Evolutionary conservation across 1,139 yeast genomes (phyloP).

Genomic region (Scheffersomyces segobiensis): DNA sequence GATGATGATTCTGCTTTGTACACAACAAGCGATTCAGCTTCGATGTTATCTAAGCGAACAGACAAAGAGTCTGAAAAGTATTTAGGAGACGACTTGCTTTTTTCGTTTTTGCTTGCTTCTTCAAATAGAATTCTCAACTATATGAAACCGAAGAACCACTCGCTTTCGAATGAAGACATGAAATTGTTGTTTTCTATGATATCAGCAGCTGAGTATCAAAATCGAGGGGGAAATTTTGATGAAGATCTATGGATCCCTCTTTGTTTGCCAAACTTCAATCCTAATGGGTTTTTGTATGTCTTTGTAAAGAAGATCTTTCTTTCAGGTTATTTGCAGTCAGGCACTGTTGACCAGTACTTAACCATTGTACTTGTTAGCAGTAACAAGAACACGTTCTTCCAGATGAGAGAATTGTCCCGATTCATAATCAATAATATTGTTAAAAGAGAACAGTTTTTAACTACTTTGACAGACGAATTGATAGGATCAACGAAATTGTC

Average conservation of each 20-base stretch:
- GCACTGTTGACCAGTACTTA: conserved; percentile 7
- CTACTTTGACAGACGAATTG: conserved; percentile 31
- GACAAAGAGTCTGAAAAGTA: conserved; percentile 8
- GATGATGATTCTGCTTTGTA: conserved; percentile 5
- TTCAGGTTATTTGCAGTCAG: conserved; percentile 19
- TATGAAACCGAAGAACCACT: conserved; percentile 38
- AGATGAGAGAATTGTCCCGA: conserved; percentile 62
- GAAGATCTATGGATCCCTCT: conserved; percentile 94
- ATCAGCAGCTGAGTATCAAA: conserved; percentile 19
- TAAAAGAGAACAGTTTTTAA: conserved; percentile 29
- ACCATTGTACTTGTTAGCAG: conserved; percentile 72
- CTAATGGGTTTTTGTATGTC: conserved; percentile 82
- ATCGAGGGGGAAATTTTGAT: conserved; percentile 15
- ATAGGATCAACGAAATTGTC: conserved; percentile 18
- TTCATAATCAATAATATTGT: conserved; percentile 48
- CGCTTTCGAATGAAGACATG: conserved; percentile 32
- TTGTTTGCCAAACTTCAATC: conserved; percentile 87
- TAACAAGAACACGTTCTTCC: conserved; percentile 78
- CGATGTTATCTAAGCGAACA: conserved; percentile 5
- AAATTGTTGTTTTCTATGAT: conserved; percentile 31
- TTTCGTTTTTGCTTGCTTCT: conserved; percentile 28
- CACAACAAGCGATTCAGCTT: conserved; percentile 7
- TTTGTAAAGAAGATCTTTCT: conserved; percentile 64
- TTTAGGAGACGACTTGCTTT: conserved; percentile 34
- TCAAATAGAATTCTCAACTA: conserved; percentile 28